Percentiles rank a stretch among this genome's conserved stretches.
These are phyloP conservation scores for Trebouxia gelatinosa DNA, from an alignment of 163 green algal species.

Conservation along the genomic window DNA sequence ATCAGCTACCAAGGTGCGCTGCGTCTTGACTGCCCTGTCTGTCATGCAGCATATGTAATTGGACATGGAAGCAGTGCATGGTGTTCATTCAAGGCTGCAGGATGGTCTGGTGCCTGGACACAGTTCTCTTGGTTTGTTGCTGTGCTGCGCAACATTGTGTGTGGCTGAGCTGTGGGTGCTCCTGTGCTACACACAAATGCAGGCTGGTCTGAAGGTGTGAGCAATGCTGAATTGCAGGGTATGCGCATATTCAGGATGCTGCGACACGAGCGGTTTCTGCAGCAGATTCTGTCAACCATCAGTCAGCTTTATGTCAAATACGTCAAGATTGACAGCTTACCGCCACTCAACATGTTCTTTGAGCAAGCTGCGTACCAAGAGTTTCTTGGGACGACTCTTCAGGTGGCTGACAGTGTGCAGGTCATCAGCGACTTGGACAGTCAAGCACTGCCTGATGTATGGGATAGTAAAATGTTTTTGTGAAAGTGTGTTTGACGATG, in stretches of 20 bases:
- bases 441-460: constrained; percentile 14
- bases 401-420: constrained; percentile 6
- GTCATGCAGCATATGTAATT: too few species aligned
- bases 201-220: too few species aligned
- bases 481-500: too few species aligned
- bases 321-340: constrained; percentile 32
- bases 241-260: constrained; percentile 55
- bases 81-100: too few species aligned
- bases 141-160: too few species aligned
- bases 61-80: too few species aligned
- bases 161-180: too few species aligned
- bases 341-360: constrained; percentile 39
- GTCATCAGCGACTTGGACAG: not conserved
- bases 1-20: constrained; percentile 53
- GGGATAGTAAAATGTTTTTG: not conserved
- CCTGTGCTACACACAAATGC: too few species aligned
- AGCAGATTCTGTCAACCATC: constrained; percentile 54
- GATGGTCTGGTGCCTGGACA: too few species aligned
- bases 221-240: too few species aligned
- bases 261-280: constrained; percentile 51
- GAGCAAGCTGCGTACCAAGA: constrained; percentile 42
- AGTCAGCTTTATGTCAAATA: constrained; percentile 40
- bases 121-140: too few species aligned
- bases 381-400: constrained; percentile 34
- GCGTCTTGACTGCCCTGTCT: too few species aligned